Evolutionary conservation across 345 rosid species (phyloP), one percentile per base, ranked within the genome.

Genomic region (Durio zibethinus): DNA sequence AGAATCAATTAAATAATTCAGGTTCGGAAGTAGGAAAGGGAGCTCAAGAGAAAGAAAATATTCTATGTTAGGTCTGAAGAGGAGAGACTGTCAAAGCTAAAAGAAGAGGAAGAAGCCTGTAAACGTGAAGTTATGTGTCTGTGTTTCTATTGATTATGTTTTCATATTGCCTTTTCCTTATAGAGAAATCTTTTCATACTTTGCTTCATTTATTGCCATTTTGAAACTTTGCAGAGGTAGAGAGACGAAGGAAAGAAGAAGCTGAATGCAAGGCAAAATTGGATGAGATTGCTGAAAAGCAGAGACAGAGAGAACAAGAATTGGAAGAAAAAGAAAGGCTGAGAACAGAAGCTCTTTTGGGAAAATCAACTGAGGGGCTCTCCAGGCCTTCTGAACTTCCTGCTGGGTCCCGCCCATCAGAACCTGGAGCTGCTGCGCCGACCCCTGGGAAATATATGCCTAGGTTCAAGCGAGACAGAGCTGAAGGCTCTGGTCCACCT

Each of bases 51-150:
- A 84, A 92, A 90, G 89, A 88, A 86, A 77, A 79, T 90, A 62
- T 89, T 82, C 81, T 92, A 78, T 79, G 81, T 92, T 82, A 86
- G 45, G 18, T 71, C 87, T 62, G 97, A 94, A 82, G 91, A 90
- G 81, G 97, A 86, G 75, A 87, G 90, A 70, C 80, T 87, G 53
- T 84, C 66, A 29, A 90, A 81, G 85, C 80, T 83, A 71, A 86
- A 16, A 68, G 94, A 94, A 84, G 97, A 92, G 86, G 98, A 94
- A 57, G 98, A 94, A 89, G 92, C 94, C 73, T 90, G 89, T 71
- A 89, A 87, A 81, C 54, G 33, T 42, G 73, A 43, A 68, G 73
- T 54, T 43, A 15, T 21, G 45, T 40, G 16, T 42, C 15, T 67
- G 27, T n/a, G 33, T 40, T 2, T 10, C 5, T 20, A 23, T 68